These are phyloP conservation scores for Colletotrichum musicola DNA, from an alignment of 2,329 filamentous ascomycete genomes.

Conservation along the genomic window DNA sequence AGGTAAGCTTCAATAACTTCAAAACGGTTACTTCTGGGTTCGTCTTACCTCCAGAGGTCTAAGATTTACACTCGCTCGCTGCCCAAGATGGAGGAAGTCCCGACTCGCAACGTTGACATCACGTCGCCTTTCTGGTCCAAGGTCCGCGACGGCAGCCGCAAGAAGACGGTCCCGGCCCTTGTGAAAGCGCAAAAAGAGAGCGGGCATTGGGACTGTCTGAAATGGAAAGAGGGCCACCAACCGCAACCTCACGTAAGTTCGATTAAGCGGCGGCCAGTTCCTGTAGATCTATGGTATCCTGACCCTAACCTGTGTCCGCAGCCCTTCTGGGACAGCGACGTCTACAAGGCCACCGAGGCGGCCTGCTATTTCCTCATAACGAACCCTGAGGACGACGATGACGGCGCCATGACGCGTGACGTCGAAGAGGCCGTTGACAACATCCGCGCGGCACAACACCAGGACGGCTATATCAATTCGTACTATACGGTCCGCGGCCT, in stretches of 20 bases:
- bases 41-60: too few relatives aligned
- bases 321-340: conserved; percentile 27
- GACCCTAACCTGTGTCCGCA: not conserved
- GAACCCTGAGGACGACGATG: not conserved
- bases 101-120: conserved; percentile 11
- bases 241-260: conserved; percentile 16
- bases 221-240: conserved; percentile 22
- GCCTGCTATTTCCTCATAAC: conserved; percentile 23
- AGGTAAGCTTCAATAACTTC: too few relatives aligned
- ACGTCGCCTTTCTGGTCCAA: conserved; percentile 18
- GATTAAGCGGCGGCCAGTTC: too few relatives aligned
- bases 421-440: conserved; percentile 29
- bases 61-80: too few relatives aligned
- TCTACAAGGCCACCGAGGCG: conserved; percentile 27
- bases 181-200: conserved; percentile 20
- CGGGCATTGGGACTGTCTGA: conserved; percentile 23
- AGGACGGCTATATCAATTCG: conserved; percentile 26
- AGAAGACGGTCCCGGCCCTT: conserved; percentile 16
- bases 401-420: not conserved
- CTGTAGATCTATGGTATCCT: too few relatives aligned
- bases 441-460: conserved; percentile 19
- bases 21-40: too few relatives aligned
- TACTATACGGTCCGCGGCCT: conserved; percentile 25
- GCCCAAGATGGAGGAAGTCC: conserved; percentile 6
- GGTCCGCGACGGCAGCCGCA: not conserved